Evolutionary conservation across 345 rosid species (phyloP), one percentile per base, ranked within the genome.

Genomic region (Eutrema heterophyllum): DNA sequence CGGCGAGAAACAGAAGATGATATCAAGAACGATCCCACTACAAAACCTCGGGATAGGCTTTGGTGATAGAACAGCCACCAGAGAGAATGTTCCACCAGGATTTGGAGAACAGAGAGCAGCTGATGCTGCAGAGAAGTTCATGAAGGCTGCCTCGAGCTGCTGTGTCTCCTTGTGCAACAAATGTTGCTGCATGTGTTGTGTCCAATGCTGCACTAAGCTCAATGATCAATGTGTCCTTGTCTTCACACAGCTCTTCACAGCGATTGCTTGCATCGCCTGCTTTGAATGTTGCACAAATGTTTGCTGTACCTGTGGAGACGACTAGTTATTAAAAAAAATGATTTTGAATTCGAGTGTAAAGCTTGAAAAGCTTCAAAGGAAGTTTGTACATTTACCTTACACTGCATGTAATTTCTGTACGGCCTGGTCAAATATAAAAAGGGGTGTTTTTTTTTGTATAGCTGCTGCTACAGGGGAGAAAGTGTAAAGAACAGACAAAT

Each of bases 131-230:
- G 98, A 92, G 78, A 81, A 88, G 27, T 71, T 92, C 7, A 80
- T 83, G 5, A 88, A 85, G 78, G 98, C 94, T 46, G 89, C 97
- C 0, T 92, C 92, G 24, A 81, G 84, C 79, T 95, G 97, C 67
- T 95, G 96, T 11, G 81, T 81, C 51, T 76, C 43, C n/a, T 7
- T 88, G 46, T 85, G 81, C 39, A 49, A 51, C 9, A 74, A 59
- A n/a, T 95, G 97, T 80, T 92, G 99, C 60, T 92, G 99, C 81
- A 81, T 92, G 84, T 87, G 94, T 80, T 87, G 97, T 77, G 71
- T 95, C 74, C 85, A 79, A 41, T 86, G 96, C 64, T 95, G 96
- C 77, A 68, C 88, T 24, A 82, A 60, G 78, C 81, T 88, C 59
- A 95, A 86, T 48, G 77, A 92, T 80, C 92, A 84, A 75, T 87